Evolutionary conservation across 2,329 filamentous ascomycete species (phyloP), one percentile per base, ranked within the genome.

Genomic region (Aspergillus cejpii): DNA sequence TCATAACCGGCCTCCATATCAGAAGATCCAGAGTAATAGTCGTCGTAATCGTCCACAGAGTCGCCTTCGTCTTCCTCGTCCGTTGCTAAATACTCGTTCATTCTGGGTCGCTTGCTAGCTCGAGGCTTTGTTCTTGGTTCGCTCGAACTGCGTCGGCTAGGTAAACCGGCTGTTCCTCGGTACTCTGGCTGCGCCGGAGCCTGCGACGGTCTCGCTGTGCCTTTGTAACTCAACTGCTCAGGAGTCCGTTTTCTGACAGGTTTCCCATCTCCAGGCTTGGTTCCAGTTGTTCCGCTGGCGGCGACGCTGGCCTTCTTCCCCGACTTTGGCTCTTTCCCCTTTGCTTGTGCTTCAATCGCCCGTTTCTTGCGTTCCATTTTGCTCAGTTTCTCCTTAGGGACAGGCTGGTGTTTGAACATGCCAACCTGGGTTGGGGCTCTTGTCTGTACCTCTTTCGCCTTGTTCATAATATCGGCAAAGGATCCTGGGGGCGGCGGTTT

Each of bases 381-480:
- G 45, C 75, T 76, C 27, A 79, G 53, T 44, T 74, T 76, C 54
- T 81, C 78, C 36, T 77, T 75, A 2, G 76, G 69, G 2, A 59
- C 62, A 3, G 67, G 44, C 52, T 81, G 78, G 54, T 81, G 75
- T 58, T 77, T 79, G 59, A 81, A 74, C 36, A 73, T 67, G 29
- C 76, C 77, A 28, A 76, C 62, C 43, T 64, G 54, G 28, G 69
- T 61, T 19, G 70, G 64, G 11, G 69, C 69, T 51, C 70, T 67
- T 40, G 74, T 65, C 56, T 69, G 72, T 44, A 72, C 70, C 39
- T 74, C 75, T 58, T 81, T 77, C 36, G 80, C 80, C 53, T 74
- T 72, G 45, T 72, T 71, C 63, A 83, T 72, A 34, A 82, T 70
- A 39, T 79, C 78, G 34, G 78, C 74, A 60, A 76, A 84, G 1